Evolutionary conservation across 2,329 filamentous ascomycete genomes (phyloP), one percentile per base, ranked within the genome.

Genomic region (Zymoseptoria brevis): DNA sequence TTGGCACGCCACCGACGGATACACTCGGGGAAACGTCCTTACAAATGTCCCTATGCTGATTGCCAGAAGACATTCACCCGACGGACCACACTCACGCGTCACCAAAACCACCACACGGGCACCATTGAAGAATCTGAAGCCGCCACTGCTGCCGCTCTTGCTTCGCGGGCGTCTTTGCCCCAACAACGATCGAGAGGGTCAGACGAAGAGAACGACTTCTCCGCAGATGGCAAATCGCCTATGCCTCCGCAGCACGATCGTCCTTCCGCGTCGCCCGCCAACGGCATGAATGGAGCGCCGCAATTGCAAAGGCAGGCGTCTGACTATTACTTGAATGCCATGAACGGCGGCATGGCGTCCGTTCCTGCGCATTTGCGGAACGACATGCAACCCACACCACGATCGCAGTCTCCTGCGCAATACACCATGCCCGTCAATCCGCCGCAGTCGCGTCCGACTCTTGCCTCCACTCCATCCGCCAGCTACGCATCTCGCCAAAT

Each of bases 11-110:
- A 99, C 76, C 87, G 94, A 60, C 86, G 94, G 64, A 97, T 96
- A 61, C 94, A 99, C 73, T 95, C 90, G 3, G 94, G 94, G 60
- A 96, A 94, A 76, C 83, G 94, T 54, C 94, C 94, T 1, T 99
- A 97, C 80, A 96, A 96, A 75, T 99, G 94, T 76, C 92, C 92
- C 0, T 97, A 94, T 69, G 92, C 91, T 60, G 92, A 96, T 74
- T 99, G 94, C 75, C 92, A 97, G 72, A 97, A 97, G 82, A 97
- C 93, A 0, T 99, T 99, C 71, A 99, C 94, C 8, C 87, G 94
- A 59, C 88, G 93, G 64, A 97, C 94, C 0, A 97, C 94, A 2
- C 80, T 99, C 62, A 99, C 93, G 1, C 86, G 94, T 55, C 94
- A 99, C 73, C 91, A 96, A 76, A 96, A 96, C 68, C 90, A 96